Evolutionary conservation across 371 early-diverging fungal genomes (phyloP).

Genomic region (Rhizomucor miehei): DNA sequence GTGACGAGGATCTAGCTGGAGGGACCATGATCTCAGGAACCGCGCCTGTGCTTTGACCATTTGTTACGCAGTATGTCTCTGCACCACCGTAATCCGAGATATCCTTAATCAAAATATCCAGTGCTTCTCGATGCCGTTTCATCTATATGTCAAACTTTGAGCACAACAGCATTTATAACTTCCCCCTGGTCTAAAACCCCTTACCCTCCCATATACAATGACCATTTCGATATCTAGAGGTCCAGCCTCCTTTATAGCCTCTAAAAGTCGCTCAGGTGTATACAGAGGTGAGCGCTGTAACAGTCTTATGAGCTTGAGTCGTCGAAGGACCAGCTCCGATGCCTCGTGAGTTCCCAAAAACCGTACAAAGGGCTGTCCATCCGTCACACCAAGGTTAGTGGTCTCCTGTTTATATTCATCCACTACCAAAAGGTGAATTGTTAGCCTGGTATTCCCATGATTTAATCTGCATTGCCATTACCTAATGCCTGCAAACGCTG

Average conservation of each 20-base stretch:
- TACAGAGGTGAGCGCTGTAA: conserved; percentile 36
- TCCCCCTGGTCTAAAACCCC: too few species aligned
- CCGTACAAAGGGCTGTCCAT: conserved; percentile 27
- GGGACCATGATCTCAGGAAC: conserved; percentile 15
- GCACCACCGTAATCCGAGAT: conserved; percentile 63
- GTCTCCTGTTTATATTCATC: conserved; percentile 21
- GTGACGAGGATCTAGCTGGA: conserved; percentile 23
- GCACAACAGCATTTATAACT: too few species aligned
- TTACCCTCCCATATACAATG: conserved; percentile 52
- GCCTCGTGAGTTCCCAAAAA: conserved; percentile 22
- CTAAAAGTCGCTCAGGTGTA: conserved; percentile 22
- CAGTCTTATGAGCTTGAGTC: conserved; percentile 31
- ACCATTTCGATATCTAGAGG: conserved; percentile 47
- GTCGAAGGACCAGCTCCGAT: conserved; percentile 22
- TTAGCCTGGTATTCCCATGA: not conserved
- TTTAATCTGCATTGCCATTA: not conserved
- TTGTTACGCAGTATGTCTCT: conserved; percentile 63
- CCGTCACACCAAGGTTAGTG: not conserved
- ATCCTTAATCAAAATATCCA: conserved; percentile 50
- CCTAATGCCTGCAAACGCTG: conserved; percentile 5
- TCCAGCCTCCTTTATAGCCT: conserved; percentile 25
- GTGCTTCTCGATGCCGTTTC: conserved; percentile 49
- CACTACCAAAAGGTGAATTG: conserved; percentile 15
- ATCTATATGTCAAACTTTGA: conserved; percentile 34
- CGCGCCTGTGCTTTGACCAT: conserved; percentile 42